Evolutionary conservation across 2,329 filamentous ascomycete species (phyloP), one percentile per base, ranked within the genome.

Genomic region (Amauroascus verrucosus): DNA sequence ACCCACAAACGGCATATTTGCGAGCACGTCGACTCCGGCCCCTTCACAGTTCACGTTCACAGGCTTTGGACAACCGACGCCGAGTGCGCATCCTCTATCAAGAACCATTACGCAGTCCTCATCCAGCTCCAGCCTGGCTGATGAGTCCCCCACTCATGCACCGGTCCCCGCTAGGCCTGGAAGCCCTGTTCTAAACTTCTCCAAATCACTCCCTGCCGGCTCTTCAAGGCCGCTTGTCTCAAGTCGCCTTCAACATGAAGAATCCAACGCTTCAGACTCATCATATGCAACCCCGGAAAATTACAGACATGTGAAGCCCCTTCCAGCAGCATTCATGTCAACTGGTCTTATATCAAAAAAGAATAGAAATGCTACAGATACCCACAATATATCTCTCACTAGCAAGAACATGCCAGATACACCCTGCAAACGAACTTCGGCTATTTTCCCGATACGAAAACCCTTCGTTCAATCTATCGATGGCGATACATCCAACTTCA

Each of bases 321-420:
- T 86, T 53, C 84, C 86, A 30, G 83, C 86, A 38, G 89, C 89
- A 6, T 96, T 96, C 70, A 89, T 88, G 76, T 97, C 93, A 1
- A 97, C 93, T 0, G 90, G 91, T 1, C 75, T 98, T 26, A 85
- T 98, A 51, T 96, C 93, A 9, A 98, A 98, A 72, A 87, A 94
- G 68, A 94, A 93, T 64, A 84, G 87, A 54, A 84, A 87, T 66
- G 80, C 84, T 0, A 88, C 96, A 60, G 79, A 88, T 49, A 70
- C 74, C 64, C 70, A 72, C 59, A 70, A 54, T 43, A 53, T 33
- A n/a, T 58, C 67, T 51, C 69, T 73, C 35, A 74, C 73, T 22
- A 78, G 77, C 68, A 82, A 84, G 64, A 78, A 80, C 28, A 90
- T 95, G 76, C 91, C 93, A 0, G 93, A 97, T 65, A 98, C 93